Evolutionary conservation across 2,329 filamentous ascomycete species (phyloP).

Genomic region (Neopestalotiopsis sp.): DNA sequence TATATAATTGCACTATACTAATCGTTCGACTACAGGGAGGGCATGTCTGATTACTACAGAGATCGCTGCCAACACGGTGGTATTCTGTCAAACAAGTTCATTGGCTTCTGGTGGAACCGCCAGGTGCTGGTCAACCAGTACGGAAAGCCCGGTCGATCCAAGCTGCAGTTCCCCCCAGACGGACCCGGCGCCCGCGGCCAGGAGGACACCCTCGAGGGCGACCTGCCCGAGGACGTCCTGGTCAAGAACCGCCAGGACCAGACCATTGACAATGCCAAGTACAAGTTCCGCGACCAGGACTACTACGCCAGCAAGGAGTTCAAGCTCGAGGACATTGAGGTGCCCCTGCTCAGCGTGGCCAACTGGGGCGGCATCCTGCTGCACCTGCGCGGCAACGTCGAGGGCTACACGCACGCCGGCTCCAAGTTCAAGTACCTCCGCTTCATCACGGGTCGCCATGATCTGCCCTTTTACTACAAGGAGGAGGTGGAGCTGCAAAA

Average conservation of each 20-base stretch:
- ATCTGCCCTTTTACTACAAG: conserved; percentile 74
- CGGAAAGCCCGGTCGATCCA: conserved; percentile 47
- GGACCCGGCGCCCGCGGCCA: conserved; percentile 34
- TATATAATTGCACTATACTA: too few species aligned
- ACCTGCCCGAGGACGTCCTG: conserved; percentile 57
- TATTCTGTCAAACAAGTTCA: conserved; percentile 63
- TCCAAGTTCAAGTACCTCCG: conserved; percentile 72
- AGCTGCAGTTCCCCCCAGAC: conserved; percentile 35
- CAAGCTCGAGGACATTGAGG: conserved; percentile 67
- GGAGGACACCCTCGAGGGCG: conserved; percentile 62
- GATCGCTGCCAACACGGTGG: conserved; percentile 67
- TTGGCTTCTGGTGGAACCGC: conserved; percentile 70
- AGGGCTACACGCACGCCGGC: conserved; percentile 67
- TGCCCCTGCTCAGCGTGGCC: conserved; percentile 69
- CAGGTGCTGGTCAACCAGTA: conserved; percentile 74
- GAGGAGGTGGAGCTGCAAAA: conserved; percentile 71
- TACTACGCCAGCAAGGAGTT: conserved; percentile 73
- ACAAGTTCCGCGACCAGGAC: conserved; percentile 64
- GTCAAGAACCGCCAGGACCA: conserved; percentile 53
- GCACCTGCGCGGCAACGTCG: conserved; percentile 71
- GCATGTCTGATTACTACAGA: conserved; percentile 59
- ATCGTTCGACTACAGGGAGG: conserved; percentile 41
- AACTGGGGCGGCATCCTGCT: conserved; percentile 76
- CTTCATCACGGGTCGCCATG: conserved; percentile 72
- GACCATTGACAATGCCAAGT: conserved; percentile 49